Percentiles rank a stretch among this genome's conserved stretches.
Conservation (phyloP, 345 rosid genomes). For the Acer negundo region DNA sequence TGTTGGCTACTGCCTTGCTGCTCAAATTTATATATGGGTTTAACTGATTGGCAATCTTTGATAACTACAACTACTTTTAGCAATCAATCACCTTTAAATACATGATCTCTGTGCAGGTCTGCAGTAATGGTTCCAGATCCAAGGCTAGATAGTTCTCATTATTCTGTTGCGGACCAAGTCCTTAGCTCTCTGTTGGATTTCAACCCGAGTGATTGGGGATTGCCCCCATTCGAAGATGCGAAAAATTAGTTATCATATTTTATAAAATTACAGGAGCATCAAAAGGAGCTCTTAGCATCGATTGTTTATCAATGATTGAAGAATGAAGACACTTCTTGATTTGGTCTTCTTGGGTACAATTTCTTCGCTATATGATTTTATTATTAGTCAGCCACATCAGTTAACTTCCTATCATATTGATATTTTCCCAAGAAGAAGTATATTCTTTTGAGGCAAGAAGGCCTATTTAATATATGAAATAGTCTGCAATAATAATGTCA, state of each 20-base stretch:
- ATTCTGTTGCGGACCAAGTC: conserved; percentile 69
- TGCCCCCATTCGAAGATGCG: conserved; percentile 60
- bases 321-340: neutral
- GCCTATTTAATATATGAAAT: neutral
- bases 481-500: no score
- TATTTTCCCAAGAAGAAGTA: neutral
- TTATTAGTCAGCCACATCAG: neutral
- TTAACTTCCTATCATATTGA: neutral
- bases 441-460: neutral
- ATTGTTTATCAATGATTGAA: neutral
- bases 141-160: conserved; percentile 69
- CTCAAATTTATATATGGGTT: neutral
- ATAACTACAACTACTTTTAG: neutral
- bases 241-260: conserved; percentile 25
- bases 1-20: neutral
- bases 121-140: conserved; percentile 93
- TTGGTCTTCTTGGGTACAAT: neutral
- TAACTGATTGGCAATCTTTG: neutral
- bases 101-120: conserved; percentile 45
- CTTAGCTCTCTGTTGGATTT: conserved; percentile 67
- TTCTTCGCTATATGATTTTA: neutral
- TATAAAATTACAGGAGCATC: neutral
- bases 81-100: neutral
- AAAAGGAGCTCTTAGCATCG: neutral
- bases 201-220: conserved; percentile 66